Conservation (phyloP, 495 filamentous ascomycete genomes). For the Bathelium albidoporum region DNA sequence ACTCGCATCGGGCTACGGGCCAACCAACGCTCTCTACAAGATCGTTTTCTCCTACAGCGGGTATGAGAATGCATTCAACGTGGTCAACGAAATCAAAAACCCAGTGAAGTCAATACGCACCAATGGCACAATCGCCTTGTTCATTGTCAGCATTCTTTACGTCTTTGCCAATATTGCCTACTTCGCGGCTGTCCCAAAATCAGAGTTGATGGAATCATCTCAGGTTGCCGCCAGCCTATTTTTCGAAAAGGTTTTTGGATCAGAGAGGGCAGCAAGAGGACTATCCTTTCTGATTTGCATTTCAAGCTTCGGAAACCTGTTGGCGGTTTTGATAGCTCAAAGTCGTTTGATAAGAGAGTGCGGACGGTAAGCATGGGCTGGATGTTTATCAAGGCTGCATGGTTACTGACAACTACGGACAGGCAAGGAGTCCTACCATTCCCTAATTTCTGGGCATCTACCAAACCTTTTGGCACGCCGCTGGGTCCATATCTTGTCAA, state of each 20-base stretch:
- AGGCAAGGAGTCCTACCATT: constrained; percentile 59
- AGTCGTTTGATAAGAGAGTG: constrained; percentile 52
- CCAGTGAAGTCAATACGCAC: constrained; percentile 46
- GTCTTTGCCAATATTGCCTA: constrained; percentile 54
- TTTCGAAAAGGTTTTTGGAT: constrained; percentile 51
- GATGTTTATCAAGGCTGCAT: not conserved
- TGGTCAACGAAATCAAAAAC: constrained; percentile 58
- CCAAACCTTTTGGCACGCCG: constrained; percentile 44
- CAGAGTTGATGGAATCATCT: constrained; percentile 41
- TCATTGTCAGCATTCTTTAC: constrained; percentile 44
- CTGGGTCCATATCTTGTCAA: constrained; percentile 39
- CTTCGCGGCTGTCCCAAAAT: constrained; percentile 47
- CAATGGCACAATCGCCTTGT: constrained; percentile 42
- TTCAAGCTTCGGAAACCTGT: constrained; percentile 53
- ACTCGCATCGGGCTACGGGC: constrained; percentile 32
- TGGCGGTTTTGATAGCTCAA: constrained; percentile 48
- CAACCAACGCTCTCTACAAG: constrained; percentile 50
- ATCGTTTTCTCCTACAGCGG: constrained; percentile 56
- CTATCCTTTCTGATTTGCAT: constrained; percentile 53
- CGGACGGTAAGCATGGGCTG: constrained; percentile 33
- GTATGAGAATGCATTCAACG: constrained; percentile 52
- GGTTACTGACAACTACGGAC: not conserved
- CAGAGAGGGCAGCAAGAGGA: constrained; percentile 38
- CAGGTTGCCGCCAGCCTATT: constrained; percentile 49
- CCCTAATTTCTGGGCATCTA: constrained; percentile 53